Evolutionary conservation across 2,329 filamentous ascomycete species (phyloP).

Genomic region (Orbilia ellipsospora): DNA sequence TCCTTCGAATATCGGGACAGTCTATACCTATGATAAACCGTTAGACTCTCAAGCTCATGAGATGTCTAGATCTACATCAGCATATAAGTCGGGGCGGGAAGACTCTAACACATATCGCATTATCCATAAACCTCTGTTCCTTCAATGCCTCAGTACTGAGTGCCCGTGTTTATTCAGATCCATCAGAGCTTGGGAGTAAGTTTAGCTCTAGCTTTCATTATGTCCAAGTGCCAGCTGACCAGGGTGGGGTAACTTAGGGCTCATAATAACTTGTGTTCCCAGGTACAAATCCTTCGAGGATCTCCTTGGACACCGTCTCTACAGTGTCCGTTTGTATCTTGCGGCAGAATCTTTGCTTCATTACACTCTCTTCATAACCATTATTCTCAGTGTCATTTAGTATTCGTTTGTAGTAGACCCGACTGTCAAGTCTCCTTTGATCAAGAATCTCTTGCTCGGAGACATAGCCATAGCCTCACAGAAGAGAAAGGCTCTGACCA

Average conservation of each 20-base stretch:
- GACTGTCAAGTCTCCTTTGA: slow-evolving; percentile 29
- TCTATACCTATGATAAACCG: too few relatives aligned
- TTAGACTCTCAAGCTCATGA: not conserved
- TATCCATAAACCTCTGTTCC: slow-evolving; percentile 10
- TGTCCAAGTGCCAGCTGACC: not conserved
- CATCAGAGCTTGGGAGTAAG: slow-evolving; percentile 30
- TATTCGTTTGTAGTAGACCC: slow-evolving; percentile 23
- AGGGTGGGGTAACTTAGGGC: slow-evolving; percentile 8
- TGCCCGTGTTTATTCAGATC: slow-evolving; percentile 27
- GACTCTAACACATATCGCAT: not conserved
- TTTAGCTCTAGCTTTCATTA: not conserved
- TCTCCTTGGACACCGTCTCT: slow-evolving; percentile 14
- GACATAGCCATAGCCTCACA: slow-evolving; percentile 12
- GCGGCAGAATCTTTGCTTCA: slow-evolving; percentile 29
- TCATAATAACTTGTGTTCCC: slow-evolving; percentile 21
- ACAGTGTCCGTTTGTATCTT: slow-evolving; percentile 36
- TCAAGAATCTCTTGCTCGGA: slow-evolving; percentile 25
- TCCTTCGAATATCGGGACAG: not conserved
- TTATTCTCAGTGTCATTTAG: slow-evolving; percentile 36
- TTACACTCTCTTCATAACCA: slow-evolving; percentile 31
- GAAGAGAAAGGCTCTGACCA: slow-evolving; percentile 6
- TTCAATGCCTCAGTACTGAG: slow-evolving; percentile 22
- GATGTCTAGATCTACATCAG: slow-evolving; percentile 1
- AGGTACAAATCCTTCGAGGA: slow-evolving; percentile 12
- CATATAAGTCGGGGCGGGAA: too few relatives aligned